A percentile compares a stretch with the other conserved stretches of the same genome.
phyloP scores from a whole-genome alignment of 371 early-diverging fungal species.

The Entomophthora muscae region DNA sequence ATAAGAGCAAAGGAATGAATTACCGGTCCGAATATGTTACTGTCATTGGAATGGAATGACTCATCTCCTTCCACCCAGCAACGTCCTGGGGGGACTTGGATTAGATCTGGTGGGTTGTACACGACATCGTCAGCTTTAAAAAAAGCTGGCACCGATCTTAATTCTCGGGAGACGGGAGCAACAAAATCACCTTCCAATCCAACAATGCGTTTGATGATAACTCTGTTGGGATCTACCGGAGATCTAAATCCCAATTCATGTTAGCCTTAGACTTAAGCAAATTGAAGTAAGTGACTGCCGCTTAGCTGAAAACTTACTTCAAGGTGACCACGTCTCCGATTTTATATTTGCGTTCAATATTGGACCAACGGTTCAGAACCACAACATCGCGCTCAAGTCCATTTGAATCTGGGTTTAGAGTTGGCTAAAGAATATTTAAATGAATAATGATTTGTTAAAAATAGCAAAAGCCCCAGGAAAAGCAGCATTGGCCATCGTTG shows the following conservation, averaged over 20 bases:
- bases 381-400: slow-evolving; percentile 47
- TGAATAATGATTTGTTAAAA: too few relatives aligned
- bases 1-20: slow-evolving; percentile 5
- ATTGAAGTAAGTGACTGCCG: not conserved
- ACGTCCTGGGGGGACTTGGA: slow-evolving; percentile 58
- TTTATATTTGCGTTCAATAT: slow-evolving; percentile 22
- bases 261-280: not conserved
- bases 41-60: slow-evolving; percentile 64
- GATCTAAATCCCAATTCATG: slow-evolving; percentile 21
- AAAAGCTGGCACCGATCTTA: slow-evolving; percentile 12
- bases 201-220: slow-evolving; percentile 66
- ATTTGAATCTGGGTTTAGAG: slow-evolving; percentile 72
- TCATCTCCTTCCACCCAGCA: slow-evolving; percentile 91
- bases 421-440: too few relatives aligned
- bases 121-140: too few relatives aligned
- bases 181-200: slow-evolving; percentile 72
- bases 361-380: slow-evolving; percentile 47
- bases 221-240: slow-evolving; percentile 46
- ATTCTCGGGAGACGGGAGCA: slow-evolving; percentile 22
- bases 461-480: too few relatives aligned
- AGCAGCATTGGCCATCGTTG: too few relatives aligned
- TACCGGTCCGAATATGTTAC: slow-evolving; percentile 72
- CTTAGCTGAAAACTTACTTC: too few relatives aligned
- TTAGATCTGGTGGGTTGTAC: not conserved
- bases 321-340: slow-evolving; percentile 75